Conservation (phyloP, 2,329 filamentous ascomycete species). For the Kalaharituber pfeilii region DNA sequence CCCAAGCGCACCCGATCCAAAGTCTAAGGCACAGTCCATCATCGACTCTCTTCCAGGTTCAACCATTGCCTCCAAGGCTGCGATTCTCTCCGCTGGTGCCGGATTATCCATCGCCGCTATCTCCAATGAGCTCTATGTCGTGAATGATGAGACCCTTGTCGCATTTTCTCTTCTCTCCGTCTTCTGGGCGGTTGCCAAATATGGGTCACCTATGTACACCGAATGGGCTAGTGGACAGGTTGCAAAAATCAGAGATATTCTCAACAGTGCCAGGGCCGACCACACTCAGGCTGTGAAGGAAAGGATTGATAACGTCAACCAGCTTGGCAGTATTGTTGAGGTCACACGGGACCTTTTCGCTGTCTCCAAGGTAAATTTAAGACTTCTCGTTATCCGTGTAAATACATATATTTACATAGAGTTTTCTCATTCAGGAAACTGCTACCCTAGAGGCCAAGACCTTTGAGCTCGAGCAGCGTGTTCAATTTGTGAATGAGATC, state of each 20-base stretch:
- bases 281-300: conserved; percentile 91
- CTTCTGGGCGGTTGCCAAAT: conserved; percentile 84
- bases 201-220: conserved; percentile 77
- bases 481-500: conserved; percentile 76
- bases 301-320: conserved; percentile 84
- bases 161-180: conserved; percentile 83
- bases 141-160: conserved; percentile 97
- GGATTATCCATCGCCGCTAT: conserved; percentile 86
- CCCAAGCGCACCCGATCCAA: conserved; percentile 68
- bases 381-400: background rate
- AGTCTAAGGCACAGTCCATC: conserved; percentile 93
- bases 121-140: conserved; percentile 98
- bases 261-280: conserved; percentile 84
- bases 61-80: conserved; percentile 85
- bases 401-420: background rate
- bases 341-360: conserved; percentile 94
- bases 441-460: conserved; percentile 89
- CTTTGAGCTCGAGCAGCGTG: conserved; percentile 94
- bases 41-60: conserved; percentile 84
- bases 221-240: conserved; percentile 82
- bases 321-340: conserved; percentile 85
- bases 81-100: conserved; percentile 83
- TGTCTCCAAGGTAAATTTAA: conserved; percentile 87
- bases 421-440: conserved; percentile 54
- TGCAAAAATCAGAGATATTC: conserved; percentile 82